A percentile compares a stretch with the other conserved stretches of the same genome.
These are phyloP conservation scores for Closterium sp. DNA, from an alignment of 139 green algal genomes.

Conservation along the genomic window DNA sequence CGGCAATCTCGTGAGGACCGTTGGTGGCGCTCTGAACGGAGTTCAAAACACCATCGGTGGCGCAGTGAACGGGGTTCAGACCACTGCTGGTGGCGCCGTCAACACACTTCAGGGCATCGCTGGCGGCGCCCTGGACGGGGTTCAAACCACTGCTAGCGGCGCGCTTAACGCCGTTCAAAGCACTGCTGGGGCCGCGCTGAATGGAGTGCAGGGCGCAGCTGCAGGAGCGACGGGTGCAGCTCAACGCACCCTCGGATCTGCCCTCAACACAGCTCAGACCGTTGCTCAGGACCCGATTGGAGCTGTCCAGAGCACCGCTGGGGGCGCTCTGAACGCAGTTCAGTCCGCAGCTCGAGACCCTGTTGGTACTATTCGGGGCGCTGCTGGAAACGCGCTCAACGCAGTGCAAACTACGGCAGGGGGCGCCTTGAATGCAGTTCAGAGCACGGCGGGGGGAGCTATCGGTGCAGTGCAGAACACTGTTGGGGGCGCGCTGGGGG, in stretches of 20 bases:
- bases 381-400: not conserved
- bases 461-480: not conserved
- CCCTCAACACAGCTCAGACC: no score
- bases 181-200: not conserved
- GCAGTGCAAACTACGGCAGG: not conserved
- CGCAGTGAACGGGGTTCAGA: not conserved
- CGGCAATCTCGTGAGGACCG: not conserved
- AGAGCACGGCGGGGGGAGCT: not conserved
- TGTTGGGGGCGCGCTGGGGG: not conserved
- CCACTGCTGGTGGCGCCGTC: not conserved
- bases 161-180: not conserved
- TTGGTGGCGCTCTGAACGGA: not conserved
- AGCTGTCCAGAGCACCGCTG: not conserved
- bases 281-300: no score
- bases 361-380: not conserved
- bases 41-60: no score
- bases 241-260: not conserved
- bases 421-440: not conserved
- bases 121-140: not conserved
- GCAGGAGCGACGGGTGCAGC: no score
- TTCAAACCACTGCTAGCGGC: not conserved
- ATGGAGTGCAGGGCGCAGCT: not conserved
- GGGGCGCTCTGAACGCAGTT: not conserved
- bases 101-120: not conserved
- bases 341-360: not conserved